Conservation (phyloP, 1,284 basidiomycete species). For the Ceratobasidium sp. region DNA sequence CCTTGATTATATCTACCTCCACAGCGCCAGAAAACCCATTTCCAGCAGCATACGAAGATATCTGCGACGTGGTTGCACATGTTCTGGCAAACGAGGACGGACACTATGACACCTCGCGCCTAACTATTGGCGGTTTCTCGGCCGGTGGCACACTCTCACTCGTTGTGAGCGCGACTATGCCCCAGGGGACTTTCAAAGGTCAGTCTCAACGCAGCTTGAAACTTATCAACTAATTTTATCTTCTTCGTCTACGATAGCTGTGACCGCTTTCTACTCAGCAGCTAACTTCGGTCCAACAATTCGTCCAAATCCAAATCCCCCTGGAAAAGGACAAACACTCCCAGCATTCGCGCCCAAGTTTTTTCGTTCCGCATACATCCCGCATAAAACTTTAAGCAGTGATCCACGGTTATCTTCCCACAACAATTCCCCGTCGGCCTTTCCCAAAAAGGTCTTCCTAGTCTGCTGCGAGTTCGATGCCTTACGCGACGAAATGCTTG, state of each 20-base stretch:
- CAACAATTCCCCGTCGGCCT: constrained; percentile 10
- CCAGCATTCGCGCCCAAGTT: not conserved
- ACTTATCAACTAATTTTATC: not conserved
- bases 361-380: not conserved
- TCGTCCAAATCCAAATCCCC: not conserved
- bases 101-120: constrained; percentile 23
- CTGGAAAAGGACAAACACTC: not conserved
- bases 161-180: not conserved
- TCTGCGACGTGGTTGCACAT: constrained; percentile 2
- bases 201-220: not conserved
- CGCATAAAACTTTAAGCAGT: not conserved
- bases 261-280: constrained; percentile 36
- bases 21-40: constrained; percentile 35
- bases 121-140: constrained; percentile 39
- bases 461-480: constrained; percentile 40
- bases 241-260: not conserved
- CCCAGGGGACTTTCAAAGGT: constrained; percentile 33
- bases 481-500: constrained; percentile 19
- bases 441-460: constrained; percentile 31
- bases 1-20: not conserved
- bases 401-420: constrained; percentile 39
- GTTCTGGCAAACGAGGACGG: constrained; percentile 40
- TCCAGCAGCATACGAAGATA: constrained; percentile 38
- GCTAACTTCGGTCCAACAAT: constrained; percentile 20
- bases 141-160: constrained; percentile 44